phyloP scores from a whole-genome alignment of 148 eudicot genomes.

The Pharnaceum exiguum region DNA sequence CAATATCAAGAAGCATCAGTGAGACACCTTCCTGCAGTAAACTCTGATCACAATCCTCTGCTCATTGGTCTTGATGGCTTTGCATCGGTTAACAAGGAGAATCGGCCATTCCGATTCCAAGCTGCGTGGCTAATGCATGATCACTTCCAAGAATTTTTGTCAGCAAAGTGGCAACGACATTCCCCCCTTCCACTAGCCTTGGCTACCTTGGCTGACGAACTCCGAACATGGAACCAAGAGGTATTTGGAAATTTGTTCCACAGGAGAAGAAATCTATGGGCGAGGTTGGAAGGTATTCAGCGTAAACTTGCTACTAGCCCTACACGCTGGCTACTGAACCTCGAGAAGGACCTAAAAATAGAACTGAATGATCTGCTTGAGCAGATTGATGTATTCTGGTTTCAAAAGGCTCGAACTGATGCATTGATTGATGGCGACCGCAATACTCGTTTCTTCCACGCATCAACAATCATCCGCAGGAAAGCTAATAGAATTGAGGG shows the following conservation, averaged over 20 bases:
- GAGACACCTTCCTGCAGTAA: background rate
- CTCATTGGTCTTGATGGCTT: background rate
- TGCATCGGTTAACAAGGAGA: rapidly evolving
- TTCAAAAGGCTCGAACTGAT: background rate
- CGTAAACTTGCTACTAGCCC: too few relatives aligned
- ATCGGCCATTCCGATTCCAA: background rate
- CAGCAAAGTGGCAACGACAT: background rate
- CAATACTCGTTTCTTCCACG: background rate
- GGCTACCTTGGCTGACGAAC: background rate
- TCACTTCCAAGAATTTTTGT: background rate
- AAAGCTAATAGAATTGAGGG: background rate
- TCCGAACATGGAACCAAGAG: background rate
- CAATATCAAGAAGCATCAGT: background rate
- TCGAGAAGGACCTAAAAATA: background rate
- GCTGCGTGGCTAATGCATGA: background rate
- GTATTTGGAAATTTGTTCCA: background rate
- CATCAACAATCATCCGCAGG: background rate
- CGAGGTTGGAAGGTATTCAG: background rate
- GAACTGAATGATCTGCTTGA: background rate
- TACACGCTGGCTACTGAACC: background rate
- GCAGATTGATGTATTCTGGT: background rate
- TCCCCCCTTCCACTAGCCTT: rapidly evolving
- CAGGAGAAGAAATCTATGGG: background rate
- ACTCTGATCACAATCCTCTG: background rate
- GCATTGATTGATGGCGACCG: background rate